Conservation (phyloP, 2,329 filamentous ascomycete genomes). For the Aspergillus ibericus region DNA sequence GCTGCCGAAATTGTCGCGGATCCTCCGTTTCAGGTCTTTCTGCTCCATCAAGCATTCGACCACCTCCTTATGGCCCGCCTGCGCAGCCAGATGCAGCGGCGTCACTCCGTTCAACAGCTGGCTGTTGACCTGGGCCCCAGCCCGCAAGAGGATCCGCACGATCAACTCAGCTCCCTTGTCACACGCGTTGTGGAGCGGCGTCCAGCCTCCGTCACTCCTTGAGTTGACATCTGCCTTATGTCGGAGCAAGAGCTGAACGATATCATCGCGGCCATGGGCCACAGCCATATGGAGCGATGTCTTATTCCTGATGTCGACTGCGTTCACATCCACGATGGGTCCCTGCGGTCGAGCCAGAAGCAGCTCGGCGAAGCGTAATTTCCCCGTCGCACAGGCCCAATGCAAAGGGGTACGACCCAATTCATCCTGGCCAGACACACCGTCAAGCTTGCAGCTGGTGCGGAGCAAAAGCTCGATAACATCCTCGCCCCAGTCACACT, state of each 20-base stretch:
- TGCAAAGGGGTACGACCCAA: constrained; percentile 56
- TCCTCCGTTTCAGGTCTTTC: constrained; percentile 31
- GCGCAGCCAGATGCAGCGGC: constrained; percentile 42
- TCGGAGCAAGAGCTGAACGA: constrained; percentile 44
- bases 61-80: constrained; percentile 39
- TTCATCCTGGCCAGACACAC: constrained; percentile 42
- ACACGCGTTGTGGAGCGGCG: constrained; percentile 55
- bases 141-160: constrained; percentile 45
- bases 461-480: constrained; percentile 44
- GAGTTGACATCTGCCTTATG: constrained; percentile 50
- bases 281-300: constrained; percentile 54
- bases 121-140: constrained; percentile 39
- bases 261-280: constrained; percentile 42
- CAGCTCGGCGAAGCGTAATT: constrained; percentile 51
- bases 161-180: constrained; percentile 50
- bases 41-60: constrained; percentile 38
- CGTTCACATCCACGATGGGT: constrained; percentile 42
- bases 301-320: constrained; percentile 43
- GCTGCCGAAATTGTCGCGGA: constrained; percentile 42
- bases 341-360: constrained; percentile 43
- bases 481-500: constrained; percentile 50
- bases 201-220: constrained; percentile 53
- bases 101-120: constrained; percentile 42
- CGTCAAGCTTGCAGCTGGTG: constrained; percentile 44
- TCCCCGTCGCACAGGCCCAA: constrained; percentile 60